A percentile compares a stretch with the other conserved stretches of the same genome.
phyloP scores from a whole-genome alignment of 2,329 filamentous ascomycete genomes.

The Whalleya microplaca region DNA sequence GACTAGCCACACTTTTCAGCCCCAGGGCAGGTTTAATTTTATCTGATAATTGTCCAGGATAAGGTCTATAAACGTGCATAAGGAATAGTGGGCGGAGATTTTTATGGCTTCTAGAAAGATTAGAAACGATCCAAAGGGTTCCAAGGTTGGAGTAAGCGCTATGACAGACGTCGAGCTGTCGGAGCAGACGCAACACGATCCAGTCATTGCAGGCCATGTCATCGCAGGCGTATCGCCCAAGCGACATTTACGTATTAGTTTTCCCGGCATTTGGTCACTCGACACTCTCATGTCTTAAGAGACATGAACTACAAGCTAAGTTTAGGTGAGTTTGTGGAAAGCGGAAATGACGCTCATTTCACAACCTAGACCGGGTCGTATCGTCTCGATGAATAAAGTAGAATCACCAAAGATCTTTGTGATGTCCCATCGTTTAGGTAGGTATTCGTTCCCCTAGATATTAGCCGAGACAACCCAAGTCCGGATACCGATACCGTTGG shows the following conservation, averaged over 20 bases:
- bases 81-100: slow-evolving; percentile 18
- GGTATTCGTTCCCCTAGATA: too few species aligned
- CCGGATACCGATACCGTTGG: too few species aligned
- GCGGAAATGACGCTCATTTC: slow-evolving; percentile 29
- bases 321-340: slow-evolving; percentile 4
- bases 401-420: too few species aligned
- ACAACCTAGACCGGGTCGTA: slow-evolving; percentile 21
- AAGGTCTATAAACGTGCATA: background rate
- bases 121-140: slow-evolving; percentile 11
- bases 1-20: background rate
- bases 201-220: too few species aligned
- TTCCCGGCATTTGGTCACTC: background rate
- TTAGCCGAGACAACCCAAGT: too few species aligned
- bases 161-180: background rate
- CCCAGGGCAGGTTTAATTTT: too few species aligned
- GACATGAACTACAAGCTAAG: background rate
- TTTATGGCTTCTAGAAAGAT: slow-evolving; percentile 27
- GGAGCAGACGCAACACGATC: too few species aligned
- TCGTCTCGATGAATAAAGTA: slow-evolving; percentile 5
- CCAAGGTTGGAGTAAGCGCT: background rate
- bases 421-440: too few species aligned
- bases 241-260: too few species aligned
- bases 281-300: background rate
- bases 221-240: too few species aligned
- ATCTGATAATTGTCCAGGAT: slow-evolving; percentile 3